Evolutionary conservation across 2,329 filamentous ascomycete genomes (phyloP).

Genomic region (Hortaea werneckii): DNA sequence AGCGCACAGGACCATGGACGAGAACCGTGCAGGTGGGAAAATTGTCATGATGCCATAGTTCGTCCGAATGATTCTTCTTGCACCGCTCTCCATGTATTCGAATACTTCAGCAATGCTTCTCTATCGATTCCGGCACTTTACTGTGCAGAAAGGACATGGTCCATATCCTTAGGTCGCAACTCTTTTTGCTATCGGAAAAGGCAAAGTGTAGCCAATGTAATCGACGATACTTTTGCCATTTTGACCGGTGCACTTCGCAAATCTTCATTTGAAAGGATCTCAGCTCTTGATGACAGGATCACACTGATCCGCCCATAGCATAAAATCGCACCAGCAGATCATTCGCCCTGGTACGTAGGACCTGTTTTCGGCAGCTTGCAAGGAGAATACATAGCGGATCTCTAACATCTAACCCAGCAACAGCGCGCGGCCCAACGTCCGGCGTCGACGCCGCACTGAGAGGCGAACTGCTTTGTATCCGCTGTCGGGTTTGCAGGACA

Average conservation of each 20-base stretch:
- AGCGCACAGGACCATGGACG: constrained; percentile 37
- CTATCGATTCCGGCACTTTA: no score
- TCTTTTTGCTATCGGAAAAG: no score
- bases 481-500: constrained; percentile 8
- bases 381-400: constrained; percentile 18
- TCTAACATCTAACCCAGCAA: constrained; percentile 14
- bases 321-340: constrained; percentile 1
- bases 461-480: not conserved
- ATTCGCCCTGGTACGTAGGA: not conserved
- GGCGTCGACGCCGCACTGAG: constrained; percentile 6
- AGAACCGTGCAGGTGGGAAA: constrained; percentile 35
- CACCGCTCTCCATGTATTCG: no score
- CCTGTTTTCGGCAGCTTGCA: constrained; percentile 11
- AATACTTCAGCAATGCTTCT: no score
- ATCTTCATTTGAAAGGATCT: no score
- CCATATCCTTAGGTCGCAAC: no score
- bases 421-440: not conserved
- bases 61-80: not conserved
- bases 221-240: no score
- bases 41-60: constrained; percentile 14
- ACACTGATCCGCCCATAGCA: not conserved
- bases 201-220: no score
- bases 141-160: no score
- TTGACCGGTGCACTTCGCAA: no score
- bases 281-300: no score